These are phyloP conservation scores for Delitschia confertaspora DNA, from an alignment of 495 filamentous ascomycete genomes.

Conservation along the genomic window DNA sequence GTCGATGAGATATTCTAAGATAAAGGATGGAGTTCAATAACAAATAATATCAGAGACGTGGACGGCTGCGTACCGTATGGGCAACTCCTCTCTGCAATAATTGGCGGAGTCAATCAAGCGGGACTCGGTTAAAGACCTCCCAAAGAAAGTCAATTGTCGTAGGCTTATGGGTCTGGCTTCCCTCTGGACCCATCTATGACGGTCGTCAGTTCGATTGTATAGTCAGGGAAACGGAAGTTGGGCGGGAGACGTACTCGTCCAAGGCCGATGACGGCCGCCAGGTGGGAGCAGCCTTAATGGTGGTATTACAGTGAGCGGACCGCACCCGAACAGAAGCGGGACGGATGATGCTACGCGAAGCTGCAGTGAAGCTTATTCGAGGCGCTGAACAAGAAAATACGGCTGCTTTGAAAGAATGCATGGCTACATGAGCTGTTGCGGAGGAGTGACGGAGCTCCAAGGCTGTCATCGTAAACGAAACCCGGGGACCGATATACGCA, in stretches of 20 bases:
- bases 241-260: constrained; percentile 59
- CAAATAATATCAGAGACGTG: not conserved
- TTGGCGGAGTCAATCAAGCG: constrained; percentile 90
- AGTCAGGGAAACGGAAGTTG: not conserved
- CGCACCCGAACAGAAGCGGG: not conserved
- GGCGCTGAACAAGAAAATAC: too few species aligned
- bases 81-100: constrained; percentile 91
- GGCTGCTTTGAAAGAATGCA: too few species aligned
- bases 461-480: too few species aligned
- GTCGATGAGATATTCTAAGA: constrained; percentile 72
- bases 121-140: constrained; percentile 78
- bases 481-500: too few species aligned
- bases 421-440: too few species aligned
- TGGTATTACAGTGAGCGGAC: too few species aligned
- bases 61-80: constrained; percentile 53
- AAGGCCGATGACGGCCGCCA: constrained; percentile 77
- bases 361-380: too few species aligned
- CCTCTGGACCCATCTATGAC: constrained; percentile 69
- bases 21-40: not conserved
- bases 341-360: not conserved
- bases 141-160: constrained; percentile 89
- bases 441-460: too few species aligned
- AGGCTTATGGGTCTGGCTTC: constrained; percentile 81
- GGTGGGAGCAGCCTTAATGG: too few species aligned
- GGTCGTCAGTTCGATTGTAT: constrained; percentile 19